Base-by-base conservation (phyloP, 192 early-diverging fungal species). In the Lobosporangium transversale region DNA sequence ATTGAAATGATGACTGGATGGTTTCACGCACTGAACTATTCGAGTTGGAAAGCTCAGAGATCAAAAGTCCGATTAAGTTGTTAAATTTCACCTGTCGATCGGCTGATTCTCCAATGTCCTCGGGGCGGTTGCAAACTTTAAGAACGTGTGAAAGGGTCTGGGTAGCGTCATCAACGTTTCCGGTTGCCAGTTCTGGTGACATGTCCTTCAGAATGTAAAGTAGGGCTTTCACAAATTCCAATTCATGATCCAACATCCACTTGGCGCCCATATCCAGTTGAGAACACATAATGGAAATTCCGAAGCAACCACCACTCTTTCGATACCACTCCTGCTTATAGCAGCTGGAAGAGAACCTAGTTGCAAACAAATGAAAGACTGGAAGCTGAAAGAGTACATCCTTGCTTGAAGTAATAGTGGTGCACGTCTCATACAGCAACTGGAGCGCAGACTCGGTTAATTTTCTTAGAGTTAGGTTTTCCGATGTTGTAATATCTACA, bases 151-250 rank as follows among this genome's bases (percentile, higher is more conserved):
- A 80, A 0, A 96, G 69, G 1, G 92, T 93, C 45, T 88, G 78
- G 5, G 85, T 91, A 1, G 92, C 92, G 35, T 90, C 89, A 15
- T 89, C 90, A 0, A 90, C 83, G 74, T 94, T 93, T 11, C 84
- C 83, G 35, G 86, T 87, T 8, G 92, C 86, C 78, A 94, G 87
- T 60, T 95, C 92, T 0, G 91, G 85, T 1, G 91, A 89, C 37
- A 88, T 81, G 71, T 97, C 97, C 81, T 99, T 98, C 12, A 99
- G 88, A 20, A 98, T 92, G 63, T 95, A 98, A 5, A 99, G 75
- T 18, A 99, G 74, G 1, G 95, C 91, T 62, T 94, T 93, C 66
- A 94, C 92, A 68, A 98, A 96, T 62, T 98, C 98, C 10, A 98
- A 76, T 57, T 97, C 90, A 70, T 96, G 95, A 31, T 93, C 92